Conservation (phyloP, 768 basidiomycete genomes). For the Russula sp. region DNA sequence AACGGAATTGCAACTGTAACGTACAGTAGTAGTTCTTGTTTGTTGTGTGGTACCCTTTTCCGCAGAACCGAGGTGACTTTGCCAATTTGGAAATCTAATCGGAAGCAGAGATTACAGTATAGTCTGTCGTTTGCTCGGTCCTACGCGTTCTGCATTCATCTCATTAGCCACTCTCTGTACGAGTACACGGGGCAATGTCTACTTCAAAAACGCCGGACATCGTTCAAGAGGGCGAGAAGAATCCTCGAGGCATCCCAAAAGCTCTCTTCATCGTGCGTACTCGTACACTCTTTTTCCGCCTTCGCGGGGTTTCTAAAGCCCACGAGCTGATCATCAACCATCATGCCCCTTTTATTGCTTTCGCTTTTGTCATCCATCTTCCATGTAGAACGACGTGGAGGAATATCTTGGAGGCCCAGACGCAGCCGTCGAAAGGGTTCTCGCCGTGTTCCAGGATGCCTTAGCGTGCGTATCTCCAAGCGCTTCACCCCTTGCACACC, state of each 20-base stretch:
- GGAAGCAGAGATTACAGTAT: conserved; percentile 3
- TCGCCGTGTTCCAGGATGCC: conserved; percentile 85
- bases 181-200: conserved; percentile 14
- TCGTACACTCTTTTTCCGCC: neutral
- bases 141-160: neutral
- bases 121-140: neutral
- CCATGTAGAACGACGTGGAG: conserved; percentile 69
- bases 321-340: neutral
- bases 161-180: too few species aligned
- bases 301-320: neutral
- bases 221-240: conserved; percentile 41
- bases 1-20: too few species aligned
- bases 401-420: conserved; percentile 77
- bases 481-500: neutral
- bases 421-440: conserved; percentile 65
- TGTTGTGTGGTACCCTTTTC: too few species aligned
- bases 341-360: neutral
- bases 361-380: neutral
- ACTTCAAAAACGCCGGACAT: conserved; percentile 22
- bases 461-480: conserved; percentile 64
- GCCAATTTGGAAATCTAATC: neutral
- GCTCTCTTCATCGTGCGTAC: conserved; percentile 86
- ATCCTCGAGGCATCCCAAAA: conserved; percentile 89
- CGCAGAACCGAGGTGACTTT: too few species aligned
- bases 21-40: too few species aligned